phyloP scores from a whole-genome alignment of 495 filamentous ascomycete species.

The Pyronema domesticum region DNA sequence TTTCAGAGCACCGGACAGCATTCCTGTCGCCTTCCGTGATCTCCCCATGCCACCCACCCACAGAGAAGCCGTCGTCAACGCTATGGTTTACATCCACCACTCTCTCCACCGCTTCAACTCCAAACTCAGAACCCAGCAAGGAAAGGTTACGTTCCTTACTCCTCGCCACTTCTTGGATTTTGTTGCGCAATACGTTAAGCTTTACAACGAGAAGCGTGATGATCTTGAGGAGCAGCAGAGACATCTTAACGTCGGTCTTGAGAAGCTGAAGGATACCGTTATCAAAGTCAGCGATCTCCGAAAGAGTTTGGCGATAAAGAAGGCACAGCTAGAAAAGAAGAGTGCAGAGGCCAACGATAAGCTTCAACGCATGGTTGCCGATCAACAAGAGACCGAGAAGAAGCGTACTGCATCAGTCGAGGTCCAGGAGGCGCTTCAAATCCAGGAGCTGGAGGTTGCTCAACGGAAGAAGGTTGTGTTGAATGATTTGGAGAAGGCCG shows the following conservation, averaged over 20 bases:
- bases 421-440: constrained; percentile 70
- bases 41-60: constrained; percentile 71
- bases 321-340: constrained; percentile 79
- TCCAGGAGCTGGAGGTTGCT: constrained; percentile 78
- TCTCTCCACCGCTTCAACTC: constrained; percentile 78
- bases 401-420: constrained; percentile 71
- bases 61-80: constrained; percentile 77
- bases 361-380: constrained; percentile 85
- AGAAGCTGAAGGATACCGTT: constrained; percentile 94
- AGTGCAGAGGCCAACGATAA: constrained; percentile 94
- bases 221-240: constrained; percentile 96
- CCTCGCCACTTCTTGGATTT: constrained; percentile 96
- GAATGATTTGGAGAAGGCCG: constrained; percentile 72
- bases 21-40: constrained; percentile 78
- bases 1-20: constrained; percentile 72
- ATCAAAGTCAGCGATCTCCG: constrained; percentile 91
- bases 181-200: constrained; percentile 88
- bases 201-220: constrained; percentile 96
- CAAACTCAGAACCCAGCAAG: constrained; percentile 79
- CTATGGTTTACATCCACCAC: constrained; percentile 97
- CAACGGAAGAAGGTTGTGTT: constrained; percentile 67
- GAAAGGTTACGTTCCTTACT: constrained; percentile 76
- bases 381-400: constrained; percentile 90
- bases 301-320: constrained; percentile 79
- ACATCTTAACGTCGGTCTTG: constrained; percentile 90